These are phyloP conservation scores for Cercospora sp. DNA, from an alignment of 2,329 filamentous ascomycete genomes.

Conservation along the genomic window DNA sequence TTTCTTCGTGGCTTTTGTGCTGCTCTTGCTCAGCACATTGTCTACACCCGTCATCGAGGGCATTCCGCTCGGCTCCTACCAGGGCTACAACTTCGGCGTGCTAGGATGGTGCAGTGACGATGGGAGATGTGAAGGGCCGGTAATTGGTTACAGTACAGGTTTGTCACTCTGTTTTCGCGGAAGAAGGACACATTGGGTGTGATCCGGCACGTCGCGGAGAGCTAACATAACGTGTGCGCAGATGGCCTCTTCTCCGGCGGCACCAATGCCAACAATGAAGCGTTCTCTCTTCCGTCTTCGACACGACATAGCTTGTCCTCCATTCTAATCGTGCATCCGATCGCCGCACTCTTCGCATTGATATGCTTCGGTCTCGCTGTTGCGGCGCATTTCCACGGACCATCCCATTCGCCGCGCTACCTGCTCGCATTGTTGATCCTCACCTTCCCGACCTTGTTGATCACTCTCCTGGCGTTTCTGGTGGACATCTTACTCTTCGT, in stretches of 20 bases:
- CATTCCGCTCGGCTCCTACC: slow-evolving; percentile 78
- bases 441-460: slow-evolving; percentile 78
- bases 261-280: slow-evolving; percentile 38
- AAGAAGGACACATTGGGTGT: not conserved
- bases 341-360: slow-evolving; percentile 82
- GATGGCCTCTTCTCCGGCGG: slow-evolving; percentile 51
- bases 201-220: not conserved
- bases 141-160: slow-evolving; percentile 86
- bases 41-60: slow-evolving; percentile 84
- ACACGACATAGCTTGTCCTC: slow-evolving; percentile 72
- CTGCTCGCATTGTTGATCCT: slow-evolving; percentile 83
- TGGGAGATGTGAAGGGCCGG: slow-evolving; percentile 65
- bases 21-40: slow-evolving; percentile 83
- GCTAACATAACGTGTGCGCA: slow-evolving; percentile 28
- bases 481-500: slow-evolving; percentile 94
- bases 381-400: slow-evolving; percentile 80
- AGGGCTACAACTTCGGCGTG: slow-evolving; percentile 81
- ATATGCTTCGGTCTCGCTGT: slow-evolving; percentile 79
- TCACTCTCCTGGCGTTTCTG: slow-evolving; percentile 83
- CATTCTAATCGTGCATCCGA: slow-evolving; percentile 88
- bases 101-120: slow-evolving; percentile 78
- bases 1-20: slow-evolving; percentile 79
- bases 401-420: slow-evolving; percentile 87
- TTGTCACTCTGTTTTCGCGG: slow-evolving; percentile 41
- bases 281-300: slow-evolving; percentile 64